These are phyloP conservation scores for Silybum marianum DNA, from an alignment of 129 eudicot genomes.

Conservation along the genomic window DNA sequence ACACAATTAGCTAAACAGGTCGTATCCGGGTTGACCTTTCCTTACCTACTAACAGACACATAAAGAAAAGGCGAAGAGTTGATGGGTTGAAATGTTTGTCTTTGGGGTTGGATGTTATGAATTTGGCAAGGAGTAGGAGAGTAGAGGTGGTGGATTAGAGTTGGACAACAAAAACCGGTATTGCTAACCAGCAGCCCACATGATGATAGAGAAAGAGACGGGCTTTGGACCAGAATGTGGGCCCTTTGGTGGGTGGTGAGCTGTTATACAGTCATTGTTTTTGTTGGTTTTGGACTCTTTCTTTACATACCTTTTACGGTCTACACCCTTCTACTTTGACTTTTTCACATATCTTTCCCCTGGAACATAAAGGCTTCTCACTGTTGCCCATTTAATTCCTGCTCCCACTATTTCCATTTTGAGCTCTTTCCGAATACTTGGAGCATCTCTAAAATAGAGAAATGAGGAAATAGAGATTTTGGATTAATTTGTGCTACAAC, in stretches of 20 bases:
- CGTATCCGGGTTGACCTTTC: no score
- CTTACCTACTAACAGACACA: no score
- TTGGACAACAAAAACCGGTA: conserved; percentile 20
- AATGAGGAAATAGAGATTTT: no score
- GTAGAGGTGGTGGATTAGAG: not conserved
- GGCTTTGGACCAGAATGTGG: conserved; percentile 20
- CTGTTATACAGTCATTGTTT: conserved; percentile 23
- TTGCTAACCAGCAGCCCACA: conserved; percentile 25
- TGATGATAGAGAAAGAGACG: conserved; percentile 13
- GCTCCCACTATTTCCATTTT: no score
- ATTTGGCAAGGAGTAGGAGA: not conserved
- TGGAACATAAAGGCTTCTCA: no score
- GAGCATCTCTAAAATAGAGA: no score
- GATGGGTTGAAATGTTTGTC: not conserved
- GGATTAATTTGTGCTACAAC: no score
- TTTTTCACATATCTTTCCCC: not conserved
- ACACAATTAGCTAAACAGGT: no score
- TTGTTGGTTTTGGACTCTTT: not conserved
- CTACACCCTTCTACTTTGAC: not conserved
- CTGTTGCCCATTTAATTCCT: no score
- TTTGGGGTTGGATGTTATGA: not conserved
- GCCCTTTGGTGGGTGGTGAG: conserved; percentile 23
- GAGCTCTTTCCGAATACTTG: no score
- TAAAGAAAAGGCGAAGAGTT: no score
- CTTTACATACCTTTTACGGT: not conserved